Evolutionary conservation across 2,329 filamentous ascomycete species (phyloP), one percentile per base, ranked within the genome.

Genomic region (Ilyonectria destructans): DNA sequence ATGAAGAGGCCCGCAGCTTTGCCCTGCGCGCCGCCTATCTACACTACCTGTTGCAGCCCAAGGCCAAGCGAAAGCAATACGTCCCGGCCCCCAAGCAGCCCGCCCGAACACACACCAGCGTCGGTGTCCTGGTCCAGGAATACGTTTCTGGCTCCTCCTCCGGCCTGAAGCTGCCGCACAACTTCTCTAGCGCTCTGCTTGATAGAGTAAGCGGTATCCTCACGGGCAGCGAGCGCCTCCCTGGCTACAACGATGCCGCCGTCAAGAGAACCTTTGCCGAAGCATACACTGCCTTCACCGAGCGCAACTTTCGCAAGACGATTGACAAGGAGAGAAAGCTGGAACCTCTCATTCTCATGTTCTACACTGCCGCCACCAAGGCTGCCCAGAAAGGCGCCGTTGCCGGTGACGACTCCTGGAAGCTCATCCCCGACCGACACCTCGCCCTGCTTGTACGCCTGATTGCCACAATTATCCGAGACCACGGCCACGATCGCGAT

Each of bases 261-360:
- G 92, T 99, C 71, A 98, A 97, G 83, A 89, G 96, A 69, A 97
- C 94, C 2, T 99, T 99, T 83, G 96, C 94, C 62, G 93, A 94
- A 72, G 97, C 97, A 71, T 92, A 98, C 79, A 98, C 96, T 67
- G 93, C 94, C 64, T 93, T 99, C 80, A 98, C 96, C 74, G 94
- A 97, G 70, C 91, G 91, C 69, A 91, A 90, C 52, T 98, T 98
- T 78, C 92, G 94, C 73, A 97, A 95, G 83, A 92, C 91, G 67
- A 94, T 98, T 85, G 95, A 98, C 78, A 97, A 97, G 82, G 96
- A 98, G 80, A 90, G 96, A 70, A 92, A 96, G 77, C 92, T 97
- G 23, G 96, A 99, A 81, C 95, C 97, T 71, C 84, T 98, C 58
- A 90, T 99, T 58, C 87, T 99, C 74, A 98, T 98, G 71, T 98